phyloP scores from a whole-genome alignment of 176 grass and related monocot genomes.

The Rhynchospora tenuis region DNA sequence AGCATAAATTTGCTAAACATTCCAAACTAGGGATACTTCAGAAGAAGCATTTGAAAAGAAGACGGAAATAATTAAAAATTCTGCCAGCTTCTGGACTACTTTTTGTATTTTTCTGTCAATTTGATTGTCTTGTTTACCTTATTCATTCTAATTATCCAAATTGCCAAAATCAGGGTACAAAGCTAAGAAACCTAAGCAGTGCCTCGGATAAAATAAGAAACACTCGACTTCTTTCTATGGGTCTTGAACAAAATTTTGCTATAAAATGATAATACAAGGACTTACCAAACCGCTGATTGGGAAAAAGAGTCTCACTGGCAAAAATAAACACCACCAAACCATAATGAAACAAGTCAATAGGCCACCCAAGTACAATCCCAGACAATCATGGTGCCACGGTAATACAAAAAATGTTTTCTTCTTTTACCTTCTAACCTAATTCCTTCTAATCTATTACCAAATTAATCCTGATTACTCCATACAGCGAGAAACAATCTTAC shows the following conservation, averaged over 20 bases:
- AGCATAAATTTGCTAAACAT: not conserved
- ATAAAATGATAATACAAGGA: not conserved
- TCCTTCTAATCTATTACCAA: not conserved
- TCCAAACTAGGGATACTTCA: not conserved
- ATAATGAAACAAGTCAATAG: not conserved
- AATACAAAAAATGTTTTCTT: too few relatives aligned
- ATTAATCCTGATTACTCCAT: not conserved
- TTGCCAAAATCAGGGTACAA: not conserved
- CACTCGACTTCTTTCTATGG: not conserved
- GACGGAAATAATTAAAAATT: not conserved
- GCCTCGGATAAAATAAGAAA: not conserved
- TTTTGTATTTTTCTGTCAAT: not conserved
- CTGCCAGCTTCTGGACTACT: not conserved
- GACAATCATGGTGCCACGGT: too few relatives aligned
- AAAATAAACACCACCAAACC: not conserved
- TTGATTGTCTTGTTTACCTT: not conserved
- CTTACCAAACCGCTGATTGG: not conserved
- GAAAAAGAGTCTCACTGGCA: not conserved
- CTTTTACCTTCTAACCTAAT: not conserved
- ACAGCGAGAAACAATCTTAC: not conserved
- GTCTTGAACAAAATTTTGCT: not conserved
- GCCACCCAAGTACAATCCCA: not conserved
- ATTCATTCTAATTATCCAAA: not conserved
- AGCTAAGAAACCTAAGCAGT: not conserved
- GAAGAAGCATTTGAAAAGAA: not conserved